Evolutionary conservation across 2,329 filamentous ascomycete species (phyloP).

Genomic region (Penicillium psychrosexuale): DNA sequence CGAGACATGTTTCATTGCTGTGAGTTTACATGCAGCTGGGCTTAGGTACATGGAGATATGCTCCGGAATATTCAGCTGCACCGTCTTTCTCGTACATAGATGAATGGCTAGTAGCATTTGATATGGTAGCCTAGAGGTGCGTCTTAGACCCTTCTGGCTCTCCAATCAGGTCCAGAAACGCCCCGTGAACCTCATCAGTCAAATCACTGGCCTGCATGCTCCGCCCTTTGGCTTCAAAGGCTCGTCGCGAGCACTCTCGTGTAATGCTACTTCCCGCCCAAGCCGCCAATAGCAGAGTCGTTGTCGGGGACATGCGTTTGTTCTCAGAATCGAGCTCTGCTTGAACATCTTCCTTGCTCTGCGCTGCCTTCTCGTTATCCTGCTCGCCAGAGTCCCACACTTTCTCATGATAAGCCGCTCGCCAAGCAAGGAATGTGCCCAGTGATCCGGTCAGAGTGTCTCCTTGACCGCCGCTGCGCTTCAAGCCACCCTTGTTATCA

Average conservation of each 20-base stretch:
- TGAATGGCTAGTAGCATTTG: background rate
- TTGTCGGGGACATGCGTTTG: constrained; percentile 56
- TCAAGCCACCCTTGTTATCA: constrained; percentile 76
- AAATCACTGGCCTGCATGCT: constrained; percentile 90
- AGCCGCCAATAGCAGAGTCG: constrained; percentile 70
- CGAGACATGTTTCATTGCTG: background rate
- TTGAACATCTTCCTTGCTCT: constrained; percentile 41
- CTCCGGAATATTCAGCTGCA: background rate
- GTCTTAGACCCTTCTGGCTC: constrained; percentile 55
- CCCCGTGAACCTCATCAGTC: constrained; percentile 80
- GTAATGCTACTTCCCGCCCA: constrained; percentile 87
- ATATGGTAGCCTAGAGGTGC: constrained; percentile 25
- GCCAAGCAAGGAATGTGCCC: constrained; percentile 84
- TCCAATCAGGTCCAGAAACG: constrained; percentile 77
- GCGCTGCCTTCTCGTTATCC: constrained; percentile 31
- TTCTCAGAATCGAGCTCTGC: constrained; percentile 44
- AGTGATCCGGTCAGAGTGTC: constrained; percentile 90
- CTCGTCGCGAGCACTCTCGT: constrained; percentile 81
- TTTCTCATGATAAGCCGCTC: constrained; percentile 77
- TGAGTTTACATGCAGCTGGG: background rate
- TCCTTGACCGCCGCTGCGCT: constrained; percentile 90
- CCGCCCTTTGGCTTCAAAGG: constrained; percentile 80
- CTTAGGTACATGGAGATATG: background rate
- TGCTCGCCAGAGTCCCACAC: constrained; percentile 63
- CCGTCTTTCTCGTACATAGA: background rate